Evolutionary conservation across 176 grass and related monocot species (phyloP), one percentile per base, ranked within the genome.

Genomic region (Phragmites australis): DNA sequence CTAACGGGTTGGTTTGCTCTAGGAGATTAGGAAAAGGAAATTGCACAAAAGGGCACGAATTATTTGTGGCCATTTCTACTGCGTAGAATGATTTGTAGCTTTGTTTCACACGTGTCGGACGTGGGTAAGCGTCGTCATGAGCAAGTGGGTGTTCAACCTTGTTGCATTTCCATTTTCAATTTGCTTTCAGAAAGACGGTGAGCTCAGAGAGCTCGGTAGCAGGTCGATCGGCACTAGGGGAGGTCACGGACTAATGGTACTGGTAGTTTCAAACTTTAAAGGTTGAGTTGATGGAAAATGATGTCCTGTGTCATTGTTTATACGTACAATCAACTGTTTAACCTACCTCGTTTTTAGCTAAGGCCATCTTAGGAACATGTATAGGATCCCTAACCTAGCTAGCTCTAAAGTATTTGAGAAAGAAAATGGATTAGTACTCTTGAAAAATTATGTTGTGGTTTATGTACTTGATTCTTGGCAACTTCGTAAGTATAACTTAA

Each of bases 251-350:
- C 69, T 55, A 50, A 41, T 23, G 69, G 10, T 15, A 78, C 43
- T 78, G 43, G 58, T 39, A 81, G 25, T 47, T 51, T 25, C 50
- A 85, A 70, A 50, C 57, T 51, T 25, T 60, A 85, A 70, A 50
- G 65, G 12, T 12, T 32, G 22, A 3, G 56, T 41, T 80, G 55
- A 56, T 86, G 84, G 76, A 56, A 72, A 65, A 73, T 80, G 58
- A 73, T 80, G 75, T 60, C 73, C 13, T 18, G 5, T 52, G 12
- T 26, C 1, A 45, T 79, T 79, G 11, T 65, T 76, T 37, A 26
- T 23, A 1, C 19, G n/a, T n/a, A n/a, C n/a, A n/a, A 18, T 75
- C 23, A 41, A 27, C 46, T 6, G 11, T 0, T 0, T 19, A 0
- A 21, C 44, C 22, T 43, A 23, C 32, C 34, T 44, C 46, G 62